Evolutionary conservation across 129 eudicot genomes (phyloP).

Genomic region (Cynara cardunculus): DNA sequence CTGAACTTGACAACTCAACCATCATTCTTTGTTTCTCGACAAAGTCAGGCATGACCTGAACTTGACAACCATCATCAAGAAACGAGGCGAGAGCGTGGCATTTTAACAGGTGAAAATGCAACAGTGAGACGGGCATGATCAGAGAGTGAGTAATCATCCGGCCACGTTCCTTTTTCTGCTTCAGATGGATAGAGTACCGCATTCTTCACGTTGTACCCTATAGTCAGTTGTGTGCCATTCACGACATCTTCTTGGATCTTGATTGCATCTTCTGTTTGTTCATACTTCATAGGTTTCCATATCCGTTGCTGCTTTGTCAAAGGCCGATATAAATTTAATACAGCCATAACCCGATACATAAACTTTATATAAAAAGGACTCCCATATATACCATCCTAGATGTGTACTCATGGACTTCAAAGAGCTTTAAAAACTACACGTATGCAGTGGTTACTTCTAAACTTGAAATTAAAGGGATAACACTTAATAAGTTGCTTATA

Average conservation of each 20-base stretch:
- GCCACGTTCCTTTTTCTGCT: conserved; percentile 90
- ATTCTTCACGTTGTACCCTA: conserved; percentile 74
- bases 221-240: conserved; percentile 35
- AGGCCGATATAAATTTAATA: background rate
- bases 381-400: too few relatives aligned
- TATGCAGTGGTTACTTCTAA: background rate
- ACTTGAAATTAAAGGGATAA: background rate
- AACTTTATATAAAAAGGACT: too few relatives aligned
- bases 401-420: too few relatives aligned
- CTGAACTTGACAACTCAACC: background rate
- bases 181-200: conserved; percentile 76
- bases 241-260: conserved; percentile 23
- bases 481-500: too few relatives aligned
- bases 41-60: background rate
- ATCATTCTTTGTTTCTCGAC: background rate
- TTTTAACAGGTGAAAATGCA: conserved; percentile 58
- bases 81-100: background rate
- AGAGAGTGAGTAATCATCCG: conserved; percentile 79
- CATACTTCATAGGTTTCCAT: conserved; percentile 54
- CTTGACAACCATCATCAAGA: background rate
- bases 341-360: background rate
- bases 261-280: conserved; percentile 25
- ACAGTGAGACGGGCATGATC: conserved; percentile 94
- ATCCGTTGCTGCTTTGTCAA: conserved; percentile 57
- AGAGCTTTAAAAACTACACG: background rate